Evolutionary conservation across 257 asterid genomes (phyloP), one percentile per base, ranked within the genome.

Genomic region (Gardenia jasminoides): DNA sequence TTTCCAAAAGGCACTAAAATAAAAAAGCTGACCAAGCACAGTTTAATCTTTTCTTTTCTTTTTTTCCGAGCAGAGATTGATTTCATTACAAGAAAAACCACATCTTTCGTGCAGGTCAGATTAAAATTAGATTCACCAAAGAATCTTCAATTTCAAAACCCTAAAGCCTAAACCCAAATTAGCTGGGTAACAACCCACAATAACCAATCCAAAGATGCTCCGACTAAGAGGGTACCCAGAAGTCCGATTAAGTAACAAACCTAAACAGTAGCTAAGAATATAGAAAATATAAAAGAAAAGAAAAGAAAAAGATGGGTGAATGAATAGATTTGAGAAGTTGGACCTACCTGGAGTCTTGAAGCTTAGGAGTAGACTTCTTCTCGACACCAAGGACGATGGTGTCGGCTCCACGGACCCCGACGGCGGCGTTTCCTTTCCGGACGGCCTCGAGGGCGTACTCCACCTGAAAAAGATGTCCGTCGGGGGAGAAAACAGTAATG

Each of bases 361-460:
- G 97, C 87, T 95, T 95, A 33, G 99, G 99, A 30, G 98, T 86
- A 48, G 99, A 95, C 85, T 95, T 95, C 83, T 95, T 93, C 86
- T 93, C 99, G 70, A 95, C 99, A 82, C 97, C 98, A 67, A 95
- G 97, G 6, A 95, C 99, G 75, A 95, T 84, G 71, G 90, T 88
- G 47, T 94, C 99, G 31, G 87, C 83, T 56, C 98, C 98, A 24
- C 98, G 97, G 26, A 94, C 99, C 0, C 98, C 97, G 22, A 94
- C 98, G 78, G 89, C 98, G 76, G 98, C 98, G 85, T 94, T 94
- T 0, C 99, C 99, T 83, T 95, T 95, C 30, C 99, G 96, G 46
- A 95, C 99, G 70, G 98, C 99, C 82, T 95, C 99, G 61, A 95
- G 93, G 39, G 99, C 99, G 84, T 95, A 95, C 79, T 95, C 99